Evolutionary conservation across 176 grass and related monocot species (phyloP).

Genomic region (Carex kokanica): DNA sequence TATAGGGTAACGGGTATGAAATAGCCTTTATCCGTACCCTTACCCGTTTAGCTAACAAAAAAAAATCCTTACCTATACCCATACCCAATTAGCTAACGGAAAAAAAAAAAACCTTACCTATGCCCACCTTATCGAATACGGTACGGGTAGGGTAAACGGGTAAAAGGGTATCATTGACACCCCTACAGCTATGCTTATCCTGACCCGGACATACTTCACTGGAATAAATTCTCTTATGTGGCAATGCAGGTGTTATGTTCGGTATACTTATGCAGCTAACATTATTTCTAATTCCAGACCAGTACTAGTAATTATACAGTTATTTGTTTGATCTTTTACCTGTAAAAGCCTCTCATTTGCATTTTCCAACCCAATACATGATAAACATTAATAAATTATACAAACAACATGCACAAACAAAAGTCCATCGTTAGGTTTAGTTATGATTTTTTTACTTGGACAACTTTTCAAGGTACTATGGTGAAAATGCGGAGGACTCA

Average conservation of each 20-base stretch:
- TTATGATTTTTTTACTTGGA: not conserved
- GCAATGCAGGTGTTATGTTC: not conserved
- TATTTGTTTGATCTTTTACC: not conserved
- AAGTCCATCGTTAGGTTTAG: not conserved
- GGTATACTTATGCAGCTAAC: not conserved
- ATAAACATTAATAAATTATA: not conserved
- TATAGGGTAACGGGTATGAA: no score
- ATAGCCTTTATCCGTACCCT: no score
- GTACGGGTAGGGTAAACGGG: no score
- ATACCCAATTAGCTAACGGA: no score
- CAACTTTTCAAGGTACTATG: conserved; percentile 21
- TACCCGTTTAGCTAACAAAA: no score
- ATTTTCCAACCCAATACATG: not conserved
- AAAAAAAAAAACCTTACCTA: no score
- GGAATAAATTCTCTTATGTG: not conserved
- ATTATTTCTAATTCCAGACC: not conserved
- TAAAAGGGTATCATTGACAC: no score
- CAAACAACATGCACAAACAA: not conserved
- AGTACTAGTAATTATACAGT: not conserved
- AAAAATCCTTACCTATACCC: no score
- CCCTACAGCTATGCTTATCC: not conserved
- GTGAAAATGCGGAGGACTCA: conserved; percentile 44
- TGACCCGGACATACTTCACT: not conserved
- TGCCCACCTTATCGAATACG: no score
- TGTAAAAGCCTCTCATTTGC: not conserved